phyloP scores from a whole-genome alignment of 116 monocot genomes.

The Cymodocea nodosa region DNA sequence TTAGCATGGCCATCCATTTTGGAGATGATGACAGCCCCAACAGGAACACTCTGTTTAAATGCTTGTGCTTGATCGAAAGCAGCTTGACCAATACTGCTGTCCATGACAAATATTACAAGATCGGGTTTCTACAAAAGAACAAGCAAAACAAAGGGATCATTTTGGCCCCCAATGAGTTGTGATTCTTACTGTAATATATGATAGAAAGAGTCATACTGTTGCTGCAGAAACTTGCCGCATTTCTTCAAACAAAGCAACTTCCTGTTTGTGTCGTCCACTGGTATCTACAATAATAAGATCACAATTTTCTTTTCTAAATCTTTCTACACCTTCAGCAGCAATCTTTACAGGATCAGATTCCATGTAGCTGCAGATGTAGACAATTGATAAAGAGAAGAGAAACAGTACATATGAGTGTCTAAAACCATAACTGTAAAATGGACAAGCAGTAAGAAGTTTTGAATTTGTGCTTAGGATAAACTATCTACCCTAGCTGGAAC shows the following conservation, averaged over 20 bases:
- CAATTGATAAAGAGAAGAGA: not conserved
- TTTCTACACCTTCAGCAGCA: conserved; percentile 94
- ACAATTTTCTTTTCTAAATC: conserved; percentile 90
- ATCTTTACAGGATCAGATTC: conserved; percentile 99
- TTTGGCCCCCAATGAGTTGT: not conserved
- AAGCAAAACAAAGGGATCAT: conserved; percentile 5
- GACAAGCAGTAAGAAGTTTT: too few species aligned
- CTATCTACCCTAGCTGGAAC: too few species aligned
- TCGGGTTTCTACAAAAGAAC: conserved; percentile 73
- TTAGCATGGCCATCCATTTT: conserved; percentile 99
- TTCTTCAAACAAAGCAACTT: conserved; percentile 97
- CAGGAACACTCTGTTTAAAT: conserved; percentile 91
- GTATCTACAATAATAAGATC: conserved; percentile 97
- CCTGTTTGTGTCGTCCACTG: conserved; percentile 95
- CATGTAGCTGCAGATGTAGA: conserved; percentile 53
- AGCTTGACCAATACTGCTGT: conserved; percentile 97
- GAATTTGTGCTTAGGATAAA: too few species aligned
- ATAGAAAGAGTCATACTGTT: conserved; percentile 33
- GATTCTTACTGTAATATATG: not conserved
- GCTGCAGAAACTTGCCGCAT: conserved; percentile 98
- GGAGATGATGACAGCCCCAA: conserved; percentile 93
- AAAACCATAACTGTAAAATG: too few species aligned
- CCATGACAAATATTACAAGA: conserved; percentile 99
- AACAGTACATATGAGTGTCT: too few species aligned
- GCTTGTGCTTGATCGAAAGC: conserved; percentile 98